phyloP scores from a whole-genome alignment of 495 filamentous ascomycete species.

The Tuber borchii region DNA sequence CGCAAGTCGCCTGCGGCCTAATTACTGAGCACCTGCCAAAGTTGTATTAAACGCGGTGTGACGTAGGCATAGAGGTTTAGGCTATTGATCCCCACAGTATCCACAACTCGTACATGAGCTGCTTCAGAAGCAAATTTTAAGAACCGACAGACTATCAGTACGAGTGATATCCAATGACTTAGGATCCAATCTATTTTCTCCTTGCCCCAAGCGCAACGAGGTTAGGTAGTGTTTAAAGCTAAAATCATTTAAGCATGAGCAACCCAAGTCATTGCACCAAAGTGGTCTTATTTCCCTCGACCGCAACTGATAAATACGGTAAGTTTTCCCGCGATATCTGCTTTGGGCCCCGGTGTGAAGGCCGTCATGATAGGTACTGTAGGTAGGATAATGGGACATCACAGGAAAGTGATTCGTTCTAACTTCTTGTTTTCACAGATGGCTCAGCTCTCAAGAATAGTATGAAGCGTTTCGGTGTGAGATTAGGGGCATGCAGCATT shows the following conservation, averaged over 20 bases:
- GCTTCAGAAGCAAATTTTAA: neutral
- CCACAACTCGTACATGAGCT: neutral
- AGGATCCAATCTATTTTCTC: neutral
- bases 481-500: neutral
- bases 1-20: neutral
- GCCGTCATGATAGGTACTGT: no score
- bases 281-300: neutral
- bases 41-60: neutral
- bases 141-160: neutral
- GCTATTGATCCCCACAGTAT: neutral
- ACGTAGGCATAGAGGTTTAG: neutral
- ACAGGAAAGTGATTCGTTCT: neutral
- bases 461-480: neutral
- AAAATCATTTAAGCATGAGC: neutral
- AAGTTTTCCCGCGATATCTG: no score
- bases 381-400: neutral
- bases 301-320: neutral
- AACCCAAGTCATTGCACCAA: neutral
- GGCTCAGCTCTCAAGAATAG: neutral
- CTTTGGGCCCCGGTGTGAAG: neutral
- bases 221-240: neutral
- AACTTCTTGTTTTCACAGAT: neutral
- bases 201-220: neutral
- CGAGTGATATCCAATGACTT: neutral
- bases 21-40: neutral